phyloP scores from a whole-genome alignment of 2,329 filamentous ascomycete genomes.

The Lachnum nothofagi region DNA sequence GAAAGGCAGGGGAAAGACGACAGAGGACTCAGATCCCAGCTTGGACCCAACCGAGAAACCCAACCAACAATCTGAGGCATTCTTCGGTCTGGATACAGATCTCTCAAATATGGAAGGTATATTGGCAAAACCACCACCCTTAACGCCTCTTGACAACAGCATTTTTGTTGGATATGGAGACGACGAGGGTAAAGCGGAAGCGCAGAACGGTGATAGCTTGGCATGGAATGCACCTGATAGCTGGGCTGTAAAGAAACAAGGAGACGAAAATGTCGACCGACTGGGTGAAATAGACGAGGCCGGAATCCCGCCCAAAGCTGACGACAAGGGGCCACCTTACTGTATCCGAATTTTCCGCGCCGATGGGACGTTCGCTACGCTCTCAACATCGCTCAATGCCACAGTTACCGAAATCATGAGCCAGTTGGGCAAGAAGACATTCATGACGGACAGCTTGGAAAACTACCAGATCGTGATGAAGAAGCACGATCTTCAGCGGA shows the following conservation, averaged over 20 bases:
- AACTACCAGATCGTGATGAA: conserved; percentile 95
- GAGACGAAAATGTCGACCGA: conserved; percentile 57
- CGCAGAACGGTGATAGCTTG: conserved; percentile 36
- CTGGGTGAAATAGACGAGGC: conserved; percentile 62
- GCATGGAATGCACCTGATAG: conserved; percentile 93
- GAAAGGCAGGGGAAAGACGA: conserved; percentile 48
- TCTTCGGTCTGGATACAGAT: conserved; percentile 81
- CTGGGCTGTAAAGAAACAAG: conserved; percentile 79
- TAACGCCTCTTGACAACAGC: conserved; percentile 64
- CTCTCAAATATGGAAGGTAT: conserved; percentile 90
- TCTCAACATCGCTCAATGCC: conserved; percentile 77
- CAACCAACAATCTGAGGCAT: conserved; percentile 37
- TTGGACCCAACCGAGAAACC: conserved; percentile 23
- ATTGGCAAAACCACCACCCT: conserved; percentile 62
- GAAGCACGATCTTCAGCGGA: conserved; percentile 82
- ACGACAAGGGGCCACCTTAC: conserved; percentile 72
- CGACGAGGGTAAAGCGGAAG: conserved; percentile 35
- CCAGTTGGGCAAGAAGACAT: conserved; percentile 92
- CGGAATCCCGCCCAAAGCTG: conserved; percentile 60
- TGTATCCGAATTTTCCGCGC: conserved; percentile 94
- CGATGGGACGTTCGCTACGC: conserved; percentile 88
- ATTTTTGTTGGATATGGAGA: conserved; percentile 42
- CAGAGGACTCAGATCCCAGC: conserved; percentile 53
- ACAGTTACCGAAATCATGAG: conserved; percentile 81
- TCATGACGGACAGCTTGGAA: conserved; percentile 80